Base-by-base conservation (phyloP, 257 asterid genomes). In the Cruciata laevipes region DNA sequence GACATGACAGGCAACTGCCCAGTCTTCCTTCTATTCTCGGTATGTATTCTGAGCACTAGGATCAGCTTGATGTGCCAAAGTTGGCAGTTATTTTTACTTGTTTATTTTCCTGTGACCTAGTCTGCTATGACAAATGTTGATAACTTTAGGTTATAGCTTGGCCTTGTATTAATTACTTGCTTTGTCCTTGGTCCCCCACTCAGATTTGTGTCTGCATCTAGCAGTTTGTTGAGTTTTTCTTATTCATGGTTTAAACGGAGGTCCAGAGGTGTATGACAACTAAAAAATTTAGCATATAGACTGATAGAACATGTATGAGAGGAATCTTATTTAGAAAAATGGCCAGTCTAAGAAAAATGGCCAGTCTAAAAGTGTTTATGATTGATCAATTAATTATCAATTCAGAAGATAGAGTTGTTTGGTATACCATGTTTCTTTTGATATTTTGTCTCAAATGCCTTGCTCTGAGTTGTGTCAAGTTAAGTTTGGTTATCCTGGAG, bases 21-120 rank as follows among this genome's bases (percentile, higher is more conserved):
- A 2, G 82, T 94, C 61, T 94, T 90, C 74, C 98, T 94, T 69
- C 77, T 94, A 73, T 94, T 94, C 81, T 94, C 99, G 51, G 99
- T 94, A 86, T 70, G 88, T 77, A 68, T 58, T 55, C 23, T 72
- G 67, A 66, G 69, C 31, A 49, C 23, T 13, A n/a, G 56, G 23
- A 38, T 65, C 51, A 38, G 35, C 57, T 65, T 65, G n/a, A 42
- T 18, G 31, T 8, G 14, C 20, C 14, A 31, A 30, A 21, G 32
- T 25, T 63, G 16, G 31, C n/a, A 11, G 24, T 62, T 51, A 52
- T 49, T 53, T 52, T 18, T 55, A 30, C 11, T 60, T 69, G 24
- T 20, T 37, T 44, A 0, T 38, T 24, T 44, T n/a, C 49, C 35
- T 11, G 38, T 53, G 68, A 56, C 30, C 7, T 23, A 32, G 44